Conservation (phyloP, 176 grass and related monocot species). For the Musa itinerans region DNA sequence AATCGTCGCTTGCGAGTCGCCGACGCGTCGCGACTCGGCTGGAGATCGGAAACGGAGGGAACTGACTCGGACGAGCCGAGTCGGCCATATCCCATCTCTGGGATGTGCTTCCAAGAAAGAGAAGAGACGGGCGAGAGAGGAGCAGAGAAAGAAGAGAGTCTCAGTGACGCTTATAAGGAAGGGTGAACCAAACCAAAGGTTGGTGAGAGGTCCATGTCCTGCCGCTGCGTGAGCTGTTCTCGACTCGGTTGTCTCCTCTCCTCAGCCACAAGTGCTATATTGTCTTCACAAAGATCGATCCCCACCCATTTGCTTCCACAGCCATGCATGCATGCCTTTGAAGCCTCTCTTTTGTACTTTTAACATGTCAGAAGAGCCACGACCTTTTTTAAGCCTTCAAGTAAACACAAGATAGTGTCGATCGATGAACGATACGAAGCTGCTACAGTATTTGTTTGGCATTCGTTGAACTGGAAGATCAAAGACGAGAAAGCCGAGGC, state of each 20-base stretch:
- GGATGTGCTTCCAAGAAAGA: background rate
- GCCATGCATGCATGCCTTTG: too few relatives aligned
- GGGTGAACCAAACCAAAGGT: background rate
- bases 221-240: background rate
- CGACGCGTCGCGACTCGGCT: background rate
- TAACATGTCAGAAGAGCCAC: too few relatives aligned
- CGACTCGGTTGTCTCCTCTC: background rate
- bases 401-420: too few relatives aligned
- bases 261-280: background rate
- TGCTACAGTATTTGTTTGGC: too few relatives aligned
- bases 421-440: too few relatives aligned
- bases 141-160: background rate
- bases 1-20: background rate
- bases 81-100: constrained; percentile 22
- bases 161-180: too few relatives aligned
- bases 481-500: too few relatives aligned
- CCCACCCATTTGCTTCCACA: too few relatives aligned
- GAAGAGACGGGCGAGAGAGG: background rate
- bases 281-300: background rate
- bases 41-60: background rate
- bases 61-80: constrained; percentile 18
- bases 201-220: background rate
- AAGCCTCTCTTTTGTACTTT: too few relatives aligned
- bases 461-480: too few relatives aligned
- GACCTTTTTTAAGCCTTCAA: too few relatives aligned